Evolutionary conservation across 805 yeast species (phyloP).

Genomic region (Schwanniomyces vanrijiae): DNA sequence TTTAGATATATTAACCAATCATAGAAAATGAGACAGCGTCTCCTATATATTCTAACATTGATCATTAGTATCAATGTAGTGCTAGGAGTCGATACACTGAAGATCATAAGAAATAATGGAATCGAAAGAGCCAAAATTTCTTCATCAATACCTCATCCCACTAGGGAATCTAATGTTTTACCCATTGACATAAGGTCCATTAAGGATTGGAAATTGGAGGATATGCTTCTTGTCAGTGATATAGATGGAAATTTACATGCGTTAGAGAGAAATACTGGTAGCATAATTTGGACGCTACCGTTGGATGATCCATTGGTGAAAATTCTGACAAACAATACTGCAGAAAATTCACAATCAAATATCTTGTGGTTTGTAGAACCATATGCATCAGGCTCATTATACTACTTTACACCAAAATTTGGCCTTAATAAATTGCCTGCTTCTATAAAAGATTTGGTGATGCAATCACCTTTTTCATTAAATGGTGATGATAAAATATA

Average conservation of each 20-base stretch:
- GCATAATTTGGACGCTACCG: slow-evolving; percentile 70
- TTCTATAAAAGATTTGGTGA: slow-evolving; percentile 71
- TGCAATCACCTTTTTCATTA: slow-evolving; percentile 83
- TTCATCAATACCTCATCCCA: not conserved
- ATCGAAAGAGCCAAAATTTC: not conserved
- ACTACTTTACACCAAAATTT: slow-evolving; percentile 68
- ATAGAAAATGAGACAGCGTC: not conserved
- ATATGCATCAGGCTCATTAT: slow-evolving; percentile 76
- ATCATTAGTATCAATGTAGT: not conserved
- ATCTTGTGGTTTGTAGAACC: slow-evolving; percentile 90
- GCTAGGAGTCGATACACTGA: not conserved
- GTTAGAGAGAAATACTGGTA: slow-evolving; percentile 71
- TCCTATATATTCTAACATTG: not conserved
- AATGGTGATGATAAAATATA: slow-evolving; percentile 76
- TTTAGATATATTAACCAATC: not conserved
- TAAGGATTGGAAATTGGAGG: slow-evolving; percentile 51
- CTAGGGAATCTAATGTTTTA: slow-evolving; percentile 15
- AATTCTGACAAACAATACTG: slow-evolving; percentile 25
- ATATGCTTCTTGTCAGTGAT: slow-evolving; percentile 69
- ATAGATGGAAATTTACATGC: slow-evolving; percentile 89
- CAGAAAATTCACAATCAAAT: slow-evolving; percentile 22
- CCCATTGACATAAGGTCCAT: slow-evolving; percentile 42
- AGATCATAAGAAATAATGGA: not conserved
- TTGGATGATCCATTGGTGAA: slow-evolving; percentile 64
- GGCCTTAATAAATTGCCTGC: slow-evolving; percentile 85